phyloP scores from a whole-genome alignment of 768 basidiomycete genomes.

The Boletus speciosus region DNA sequence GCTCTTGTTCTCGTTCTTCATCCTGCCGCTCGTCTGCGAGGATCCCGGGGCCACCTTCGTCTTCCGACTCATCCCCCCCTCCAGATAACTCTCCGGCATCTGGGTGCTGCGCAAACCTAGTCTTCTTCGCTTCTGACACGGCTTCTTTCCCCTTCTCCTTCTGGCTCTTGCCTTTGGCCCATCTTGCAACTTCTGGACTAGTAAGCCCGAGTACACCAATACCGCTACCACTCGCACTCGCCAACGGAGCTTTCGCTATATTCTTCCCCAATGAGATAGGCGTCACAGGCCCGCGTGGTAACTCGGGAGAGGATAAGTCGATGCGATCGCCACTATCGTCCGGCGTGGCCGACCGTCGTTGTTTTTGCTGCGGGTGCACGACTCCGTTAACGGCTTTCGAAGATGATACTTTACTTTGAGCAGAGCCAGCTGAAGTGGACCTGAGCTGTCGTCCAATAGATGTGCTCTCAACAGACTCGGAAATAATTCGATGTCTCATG shows the following conservation, averaged over 20 bases:
- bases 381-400: neutral
- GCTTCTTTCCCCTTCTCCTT: constrained; percentile 29
- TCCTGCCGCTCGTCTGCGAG: constrained; percentile 17
- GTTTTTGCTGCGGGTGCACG: neutral
- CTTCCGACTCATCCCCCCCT: constrained; percentile 9
- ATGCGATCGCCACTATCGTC: constrained; percentile 13
- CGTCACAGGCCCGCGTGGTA: constrained; percentile 32
- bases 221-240: constrained; percentile 2
- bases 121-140: constrained; percentile 35
- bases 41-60: neutral
- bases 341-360: constrained; percentile 11
- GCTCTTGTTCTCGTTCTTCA: constrained; percentile 29
- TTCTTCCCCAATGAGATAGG: constrained; percentile 28
- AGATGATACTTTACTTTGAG: constrained; percentile 7
- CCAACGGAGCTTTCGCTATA: constrained; percentile 10
- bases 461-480: constrained; percentile 13
- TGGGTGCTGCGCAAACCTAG: constrained; percentile 39
- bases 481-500: constrained; percentile 15
- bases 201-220: constrained; percentile 43
- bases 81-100: constrained; percentile 26
- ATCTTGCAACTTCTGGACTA: constrained; percentile 50
- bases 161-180: constrained; percentile 44
- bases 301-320: constrained; percentile 29
- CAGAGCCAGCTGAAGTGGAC: neutral
- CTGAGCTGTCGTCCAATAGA: constrained; percentile 5